Evolutionary conservation across 768 basidiomycete species (phyloP).

Genomic region (Lentinus tigrinus): DNA sequence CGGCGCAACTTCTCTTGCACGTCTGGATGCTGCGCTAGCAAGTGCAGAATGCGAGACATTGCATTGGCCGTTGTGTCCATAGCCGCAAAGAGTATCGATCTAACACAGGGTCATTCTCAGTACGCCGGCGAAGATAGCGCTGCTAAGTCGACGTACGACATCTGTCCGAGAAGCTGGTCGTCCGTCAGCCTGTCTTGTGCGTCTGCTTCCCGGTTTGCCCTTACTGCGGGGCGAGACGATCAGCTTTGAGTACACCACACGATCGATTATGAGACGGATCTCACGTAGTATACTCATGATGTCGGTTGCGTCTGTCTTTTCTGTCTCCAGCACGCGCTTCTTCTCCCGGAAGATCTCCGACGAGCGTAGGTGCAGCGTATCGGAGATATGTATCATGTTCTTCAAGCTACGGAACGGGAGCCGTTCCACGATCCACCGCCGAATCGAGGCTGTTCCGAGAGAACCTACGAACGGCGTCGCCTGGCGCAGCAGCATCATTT

Average conservation of each 20-base stretch:
- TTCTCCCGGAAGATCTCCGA: constrained; percentile 37
- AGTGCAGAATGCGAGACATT: constrained; percentile 21
- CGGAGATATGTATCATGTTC: constrained; percentile 33
- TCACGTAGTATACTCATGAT: constrained; percentile 46
- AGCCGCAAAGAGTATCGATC: constrained; percentile 26
- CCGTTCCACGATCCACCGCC: constrained; percentile 33
- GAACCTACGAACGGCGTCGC: constrained; percentile 14
- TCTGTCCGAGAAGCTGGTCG: constrained; percentile 41
- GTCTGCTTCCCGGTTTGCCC: constrained; percentile 36
- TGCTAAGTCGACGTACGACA: constrained; percentile 21
- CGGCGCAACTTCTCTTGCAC: constrained; percentile 25
- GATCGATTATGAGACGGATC: constrained; percentile 9
- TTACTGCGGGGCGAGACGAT: constrained; percentile 30
- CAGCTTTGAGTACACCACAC: not conserved
- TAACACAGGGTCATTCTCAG: not conserved
- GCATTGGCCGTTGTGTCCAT: constrained; percentile 28
- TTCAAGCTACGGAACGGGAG: constrained; percentile 35
- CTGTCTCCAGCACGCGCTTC: constrained; percentile 32
- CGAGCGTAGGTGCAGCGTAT: constrained; percentile 36
- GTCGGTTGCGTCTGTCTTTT: constrained; percentile 39
- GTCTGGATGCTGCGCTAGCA: constrained; percentile 22
- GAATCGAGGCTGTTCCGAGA: constrained; percentile 26
- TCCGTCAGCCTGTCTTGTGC: constrained; percentile 25
- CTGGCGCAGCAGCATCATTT: constrained; percentile 12
- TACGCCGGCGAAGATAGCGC: not conserved